Evolutionary conservation across 2,329 filamentous ascomycete species (phyloP).

Genomic region (Claviceps citrina): DNA sequence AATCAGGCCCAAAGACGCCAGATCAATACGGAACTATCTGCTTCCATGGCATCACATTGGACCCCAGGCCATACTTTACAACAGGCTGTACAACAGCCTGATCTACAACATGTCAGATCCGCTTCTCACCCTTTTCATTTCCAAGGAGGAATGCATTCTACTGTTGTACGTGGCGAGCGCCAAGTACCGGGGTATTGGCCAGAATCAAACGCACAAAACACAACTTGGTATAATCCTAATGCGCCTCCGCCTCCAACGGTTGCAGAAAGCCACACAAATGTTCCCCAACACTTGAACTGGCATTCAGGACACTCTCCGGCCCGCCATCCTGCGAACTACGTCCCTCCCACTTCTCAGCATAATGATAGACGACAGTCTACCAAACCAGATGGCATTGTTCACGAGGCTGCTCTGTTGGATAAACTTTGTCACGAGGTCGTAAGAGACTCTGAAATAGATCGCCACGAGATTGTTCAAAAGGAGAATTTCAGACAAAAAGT

Average conservation of each 20-base stretch:
- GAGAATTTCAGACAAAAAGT: constrained; percentile 52
- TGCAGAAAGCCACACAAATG: background rate
- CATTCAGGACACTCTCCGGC: background rate
- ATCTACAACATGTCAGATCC: background rate
- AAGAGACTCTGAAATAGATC: constrained; percentile 44
- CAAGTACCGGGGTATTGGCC: background rate
- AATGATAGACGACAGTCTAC: constrained; percentile 19
- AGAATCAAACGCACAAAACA: background rate
- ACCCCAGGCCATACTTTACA: background rate
- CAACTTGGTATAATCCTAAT: background rate
- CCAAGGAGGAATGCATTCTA: background rate
- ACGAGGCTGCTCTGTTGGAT: constrained; percentile 35
- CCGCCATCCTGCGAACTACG: background rate
- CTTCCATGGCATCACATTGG: constrained; percentile 33
- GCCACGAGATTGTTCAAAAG: constrained; percentile 51
- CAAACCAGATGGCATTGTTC: constrained; percentile 30
- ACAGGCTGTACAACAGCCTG: background rate
- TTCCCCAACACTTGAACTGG: background rate
- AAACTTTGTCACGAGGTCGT: constrained; percentile 30
- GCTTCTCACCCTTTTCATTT: background rate
- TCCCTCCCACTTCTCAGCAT: constrained; percentile 8
- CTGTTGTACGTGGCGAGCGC: background rate
- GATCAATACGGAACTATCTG: constrained; percentile 43
- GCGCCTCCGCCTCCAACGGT: background rate
- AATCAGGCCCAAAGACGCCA: constrained; percentile 50